phyloP scores from a whole-genome alignment of 176 grass and related monocot genomes.

The Elymus sibiricus region DNA sequence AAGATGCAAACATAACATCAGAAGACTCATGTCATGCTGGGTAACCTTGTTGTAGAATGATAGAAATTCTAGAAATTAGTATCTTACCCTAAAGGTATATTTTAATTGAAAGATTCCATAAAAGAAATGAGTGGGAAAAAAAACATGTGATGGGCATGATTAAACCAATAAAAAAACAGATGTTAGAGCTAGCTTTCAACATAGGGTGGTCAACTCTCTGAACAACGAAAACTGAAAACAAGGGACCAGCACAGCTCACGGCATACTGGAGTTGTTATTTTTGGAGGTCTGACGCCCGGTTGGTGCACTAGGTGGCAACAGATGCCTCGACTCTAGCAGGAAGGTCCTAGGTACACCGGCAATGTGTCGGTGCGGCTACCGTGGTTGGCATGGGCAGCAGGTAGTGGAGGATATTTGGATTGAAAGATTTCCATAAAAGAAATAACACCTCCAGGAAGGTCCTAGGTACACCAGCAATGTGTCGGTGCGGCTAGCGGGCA shows the following conservation, averaged over 20 bases:
- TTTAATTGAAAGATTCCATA: constrained; percentile 17
- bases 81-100: not conserved
- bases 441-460: too few relatives aligned
- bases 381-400: not conserved
- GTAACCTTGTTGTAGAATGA: constrained; percentile 24
- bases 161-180: constrained; percentile 12
- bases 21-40: constrained; percentile 20
- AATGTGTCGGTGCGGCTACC: not conserved
- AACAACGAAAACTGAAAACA: not conserved
- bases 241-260: not conserved
- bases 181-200: not conserved
- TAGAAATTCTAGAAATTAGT: constrained; percentile 13
- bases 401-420: too few relatives aligned
- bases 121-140: not conserved
- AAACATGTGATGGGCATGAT: not conserved
- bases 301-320: not conserved
- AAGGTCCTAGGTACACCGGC: not conserved
- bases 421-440: too few relatives aligned
- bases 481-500: too few relatives aligned
- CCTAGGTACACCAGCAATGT: too few relatives aligned
- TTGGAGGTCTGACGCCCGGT: not conserved
- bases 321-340: not conserved
- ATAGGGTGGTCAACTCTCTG: not conserved
- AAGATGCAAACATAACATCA: constrained; percentile 1
- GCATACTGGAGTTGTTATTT: not conserved